A percentile compares a stretch with the other conserved stretches of the same genome.
Conservation (phyloP, 768 basidiomycete genomes). For the Grammothele lineata region DNA sequence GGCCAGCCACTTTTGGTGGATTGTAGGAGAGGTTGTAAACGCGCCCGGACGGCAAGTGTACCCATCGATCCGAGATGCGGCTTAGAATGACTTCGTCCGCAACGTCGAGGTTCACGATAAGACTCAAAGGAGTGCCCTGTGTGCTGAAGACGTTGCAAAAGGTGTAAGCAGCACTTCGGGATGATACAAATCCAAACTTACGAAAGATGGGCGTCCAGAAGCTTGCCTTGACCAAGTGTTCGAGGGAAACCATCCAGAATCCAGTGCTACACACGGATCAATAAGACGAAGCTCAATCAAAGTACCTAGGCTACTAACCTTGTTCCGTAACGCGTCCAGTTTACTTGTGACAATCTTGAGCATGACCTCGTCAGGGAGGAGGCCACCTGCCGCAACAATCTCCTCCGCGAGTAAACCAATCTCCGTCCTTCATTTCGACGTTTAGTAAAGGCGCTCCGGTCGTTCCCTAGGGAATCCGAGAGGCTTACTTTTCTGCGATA, state of each 20-base stretch:
- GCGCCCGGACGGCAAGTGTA: slow-evolving; percentile 83
- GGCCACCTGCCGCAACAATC: slow-evolving; percentile 73
- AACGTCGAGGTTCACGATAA: slow-evolving; percentile 87
- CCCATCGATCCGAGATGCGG: slow-evolving; percentile 88
- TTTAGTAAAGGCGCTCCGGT: too few relatives aligned
- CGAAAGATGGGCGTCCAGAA: slow-evolving; percentile 75
- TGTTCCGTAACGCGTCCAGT: slow-evolving; percentile 60
- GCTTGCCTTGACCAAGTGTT: slow-evolving; percentile 76
- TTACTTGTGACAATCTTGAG: slow-evolving; percentile 71
- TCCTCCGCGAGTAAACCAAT: slow-evolving; percentile 71
- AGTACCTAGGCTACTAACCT: slow-evolving; percentile 52
- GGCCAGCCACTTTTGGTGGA: slow-evolving; percentile 70
- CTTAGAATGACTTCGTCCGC: slow-evolving; percentile 79
- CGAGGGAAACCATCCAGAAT: slow-evolving; percentile 92
- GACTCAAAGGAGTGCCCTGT: slow-evolving; percentile 61
- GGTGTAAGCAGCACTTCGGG: too few relatives aligned
- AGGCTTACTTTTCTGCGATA: slow-evolving; percentile 61
- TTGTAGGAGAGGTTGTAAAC: slow-evolving; percentile 91
- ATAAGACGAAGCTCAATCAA: not conserved
- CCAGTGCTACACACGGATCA: slow-evolving; percentile 59
- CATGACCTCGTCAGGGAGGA: slow-evolving; percentile 79
- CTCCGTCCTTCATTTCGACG: slow-evolving; percentile 52
- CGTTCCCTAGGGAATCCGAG: too few relatives aligned
- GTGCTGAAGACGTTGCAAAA: slow-evolving; percentile 35
- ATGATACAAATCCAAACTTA: slow-evolving; percentile 27